Percentiles rank a stretch among this genome's conserved stretches.
These are phyloP conservation scores for Crithidia sp. DNA, from an alignment of 208 protist genomes.

Conservation along the genomic window DNA sequence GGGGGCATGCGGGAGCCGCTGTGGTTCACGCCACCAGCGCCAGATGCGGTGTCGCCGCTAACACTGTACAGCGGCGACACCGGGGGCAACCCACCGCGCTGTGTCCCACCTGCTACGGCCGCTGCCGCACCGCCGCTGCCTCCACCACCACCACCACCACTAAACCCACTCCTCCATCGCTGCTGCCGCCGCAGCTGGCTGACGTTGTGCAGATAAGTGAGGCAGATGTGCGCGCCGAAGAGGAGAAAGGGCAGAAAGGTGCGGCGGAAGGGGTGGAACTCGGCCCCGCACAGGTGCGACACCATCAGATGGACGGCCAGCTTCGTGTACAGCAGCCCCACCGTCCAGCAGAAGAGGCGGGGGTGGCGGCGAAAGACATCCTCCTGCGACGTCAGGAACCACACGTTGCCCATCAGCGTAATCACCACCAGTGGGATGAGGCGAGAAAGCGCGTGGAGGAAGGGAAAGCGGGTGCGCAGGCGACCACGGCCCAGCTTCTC, in stretches of 20 bases:
- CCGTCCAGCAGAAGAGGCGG: constrained; percentile 82
- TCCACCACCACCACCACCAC: background rate
- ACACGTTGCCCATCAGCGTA: constrained; percentile 57
- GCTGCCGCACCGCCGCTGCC: background rate
- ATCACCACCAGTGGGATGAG: constrained; percentile 60
- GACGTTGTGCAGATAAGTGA: constrained; percentile 59
- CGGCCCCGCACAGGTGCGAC: constrained; percentile 58
- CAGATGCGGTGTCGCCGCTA: background rate
- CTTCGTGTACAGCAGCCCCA: constrained; percentile 84
- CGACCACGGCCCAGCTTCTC: constrained; percentile 13
- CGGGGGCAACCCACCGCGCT: background rate
- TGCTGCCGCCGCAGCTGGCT: constrained; percentile 28
- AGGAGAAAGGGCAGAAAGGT: constrained; percentile 75
- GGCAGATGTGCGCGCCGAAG: constrained; percentile 53
- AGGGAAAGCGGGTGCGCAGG: constrained; percentile 36
- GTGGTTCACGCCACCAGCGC: background rate
- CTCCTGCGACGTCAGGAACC: constrained; percentile 66
- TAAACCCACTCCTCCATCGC: background rate
- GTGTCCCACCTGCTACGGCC: background rate
- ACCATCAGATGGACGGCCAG: constrained; percentile 86
- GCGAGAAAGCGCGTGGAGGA: constrained; percentile 67
- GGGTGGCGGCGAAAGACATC: constrained; percentile 82
- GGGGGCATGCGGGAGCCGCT: constrained; percentile 5
- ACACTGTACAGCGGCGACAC: background rate
- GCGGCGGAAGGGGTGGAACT: constrained; percentile 64